Evolutionary conservation across 768 basidiomycete genomes (phyloP), one percentile per base, ranked within the genome.

Genomic region (Wakefieldia striispora): DNA sequence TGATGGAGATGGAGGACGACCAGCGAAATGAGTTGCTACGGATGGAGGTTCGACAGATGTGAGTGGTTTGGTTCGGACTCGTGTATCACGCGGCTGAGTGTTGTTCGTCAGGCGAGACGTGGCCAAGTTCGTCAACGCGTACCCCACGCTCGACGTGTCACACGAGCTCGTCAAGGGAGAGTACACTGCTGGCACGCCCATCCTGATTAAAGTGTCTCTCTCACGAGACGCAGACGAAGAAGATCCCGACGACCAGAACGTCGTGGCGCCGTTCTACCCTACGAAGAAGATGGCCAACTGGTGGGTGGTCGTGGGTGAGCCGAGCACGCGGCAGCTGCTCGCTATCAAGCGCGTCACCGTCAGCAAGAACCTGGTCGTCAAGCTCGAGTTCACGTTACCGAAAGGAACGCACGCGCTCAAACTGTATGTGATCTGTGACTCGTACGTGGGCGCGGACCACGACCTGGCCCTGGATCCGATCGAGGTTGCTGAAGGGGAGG

Each of bases 1-100:
- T 98, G 54, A 97, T 97, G 91, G 97, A 98, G 67, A 84, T 98
- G 83, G 97, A 98, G 63, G 95, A 97, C 59, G 87, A 89, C 50
- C 78, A 90, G 62, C 81, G 97, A 31, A 89, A 82, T 49, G 73
- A 83, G 46, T 71, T 97, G 20, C 70, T 98, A 24, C 83, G 86
- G 61, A 93, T 99, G 91, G 82, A 85, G 47, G 75, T 84, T 1
- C 73, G 77, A 34, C 89, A 97, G 66, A 91, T 98, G 92, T 92
- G 69, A 55, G 91, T 76, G 6, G 6, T 43, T 1, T 2, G 5
- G 6, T 26, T 17, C 3, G 13, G 5, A n/a, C n/a, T 33, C 43
- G 13, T 5, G 13, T 5, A n/a, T 7, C 6, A 16, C 2, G 29
- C 10, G 16, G 20, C 40, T 41, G n/a, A 50, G 31, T 17, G 26